These are phyloP conservation scores for Populus davidiana DNA, from an alignment of 345 rosid species.

Conservation along the genomic window DNA sequence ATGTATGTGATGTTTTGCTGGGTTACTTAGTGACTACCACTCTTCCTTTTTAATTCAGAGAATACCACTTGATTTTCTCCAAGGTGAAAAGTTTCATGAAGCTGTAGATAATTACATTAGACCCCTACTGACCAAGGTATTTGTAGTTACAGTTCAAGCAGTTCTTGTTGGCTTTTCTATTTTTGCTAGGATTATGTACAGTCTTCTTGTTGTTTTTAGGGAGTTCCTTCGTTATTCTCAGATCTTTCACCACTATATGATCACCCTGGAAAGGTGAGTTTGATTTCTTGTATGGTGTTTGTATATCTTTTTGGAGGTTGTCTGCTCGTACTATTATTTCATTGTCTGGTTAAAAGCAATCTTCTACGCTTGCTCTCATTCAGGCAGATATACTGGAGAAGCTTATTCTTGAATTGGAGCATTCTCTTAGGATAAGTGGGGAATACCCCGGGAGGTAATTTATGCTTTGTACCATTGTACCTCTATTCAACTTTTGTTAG, in stretches of 20 bases:
- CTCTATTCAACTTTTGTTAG: background rate
- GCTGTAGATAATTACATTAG: constrained; percentile 75
- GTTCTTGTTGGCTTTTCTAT: constrained; percentile 7
- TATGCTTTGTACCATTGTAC: constrained; percentile 8
- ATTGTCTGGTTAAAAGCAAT: constrained; percentile 4
- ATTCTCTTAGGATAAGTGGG: constrained; percentile 62
- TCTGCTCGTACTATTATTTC: background rate
- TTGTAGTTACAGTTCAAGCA: constrained; percentile 4
- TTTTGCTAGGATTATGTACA: constrained; percentile 11
- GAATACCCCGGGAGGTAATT: constrained; percentile 79
- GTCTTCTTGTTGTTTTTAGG: constrained; percentile 42
- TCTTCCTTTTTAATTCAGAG: constrained; percentile 45
- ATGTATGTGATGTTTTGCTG: background rate
- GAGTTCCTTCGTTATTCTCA: constrained; percentile 96
- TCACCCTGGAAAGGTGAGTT: constrained; percentile 77
- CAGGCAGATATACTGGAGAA: constrained; percentile 90
- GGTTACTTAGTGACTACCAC: background rate
- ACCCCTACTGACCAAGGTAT: constrained; percentile 87
- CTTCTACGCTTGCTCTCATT: constrained; percentile 15
- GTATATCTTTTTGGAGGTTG: constrained; percentile 1
- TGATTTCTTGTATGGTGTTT: constrained; percentile 11
- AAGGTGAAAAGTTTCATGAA: constrained; percentile 70
- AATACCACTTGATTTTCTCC: constrained; percentile 94
- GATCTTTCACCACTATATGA: constrained; percentile 90
- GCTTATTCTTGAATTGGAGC: constrained; percentile 78